These are phyloP conservation scores for Didymosphaeria variabile DNA, from an alignment of 2,329 filamentous ascomycete genomes.

Conservation along the genomic window DNA sequence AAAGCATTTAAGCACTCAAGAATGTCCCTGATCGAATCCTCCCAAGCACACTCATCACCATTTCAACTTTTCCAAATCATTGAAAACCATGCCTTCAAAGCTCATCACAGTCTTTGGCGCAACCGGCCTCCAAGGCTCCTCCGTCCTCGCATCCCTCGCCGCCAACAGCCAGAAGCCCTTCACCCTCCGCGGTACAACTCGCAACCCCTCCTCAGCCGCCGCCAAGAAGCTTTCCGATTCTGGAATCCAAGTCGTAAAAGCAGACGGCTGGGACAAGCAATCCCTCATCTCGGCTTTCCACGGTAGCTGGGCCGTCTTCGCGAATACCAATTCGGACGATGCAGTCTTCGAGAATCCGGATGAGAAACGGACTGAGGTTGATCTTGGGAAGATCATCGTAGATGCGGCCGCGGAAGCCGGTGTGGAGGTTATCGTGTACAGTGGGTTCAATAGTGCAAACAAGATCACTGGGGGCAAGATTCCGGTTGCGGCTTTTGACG, in stretches of 20 bases:
- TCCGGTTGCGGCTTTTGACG: conserved; percentile 27
- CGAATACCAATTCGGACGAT: conserved; percentile 34
- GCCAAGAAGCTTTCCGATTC: conserved; percentile 56
- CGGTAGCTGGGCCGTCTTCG: conserved; percentile 32
- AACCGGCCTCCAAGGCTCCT: conserved; percentile 55
- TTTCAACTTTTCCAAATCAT: no score
- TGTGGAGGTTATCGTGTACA: conserved; percentile 29
- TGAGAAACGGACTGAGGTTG: conserved; percentile 26
- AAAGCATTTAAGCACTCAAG: no score
- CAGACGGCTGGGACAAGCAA: conserved; percentile 32
- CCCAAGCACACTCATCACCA: no score
- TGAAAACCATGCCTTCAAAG: conserved; percentile 22
- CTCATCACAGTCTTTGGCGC: conserved; percentile 51
- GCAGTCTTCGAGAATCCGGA: conserved; percentile 25
- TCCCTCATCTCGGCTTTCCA: conserved; percentile 31
- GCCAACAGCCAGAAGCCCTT: conserved; percentile 40
- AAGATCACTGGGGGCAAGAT: conserved; percentile 26
- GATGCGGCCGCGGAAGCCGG: conserved; percentile 28
- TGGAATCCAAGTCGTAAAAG: conserved; percentile 27
- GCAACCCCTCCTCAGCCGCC: conserved; percentile 56
- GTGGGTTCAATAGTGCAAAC: conserved; percentile 27
- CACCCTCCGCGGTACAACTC: conserved; percentile 48
- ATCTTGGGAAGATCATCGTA: conserved; percentile 29
- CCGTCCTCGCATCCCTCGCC: conserved; percentile 49
- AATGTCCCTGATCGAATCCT: no score